Base-by-base conservation (phyloP, 345 rosid genomes). In the Moricandia arvensis region DNA sequence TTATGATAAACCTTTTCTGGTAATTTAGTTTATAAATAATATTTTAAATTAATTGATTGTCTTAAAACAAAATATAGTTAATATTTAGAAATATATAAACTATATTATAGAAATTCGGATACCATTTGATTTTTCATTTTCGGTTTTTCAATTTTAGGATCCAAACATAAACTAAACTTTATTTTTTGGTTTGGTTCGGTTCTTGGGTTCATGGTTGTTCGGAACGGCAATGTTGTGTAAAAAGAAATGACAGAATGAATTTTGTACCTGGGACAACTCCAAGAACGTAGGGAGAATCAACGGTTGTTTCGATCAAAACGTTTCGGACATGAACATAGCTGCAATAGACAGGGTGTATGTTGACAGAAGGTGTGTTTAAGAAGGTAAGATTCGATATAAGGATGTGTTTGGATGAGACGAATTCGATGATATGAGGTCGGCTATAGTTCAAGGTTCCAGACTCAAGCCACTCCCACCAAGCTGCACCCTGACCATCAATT, bases 401-500 rank as follows among this genome's bases (percentile, higher is more conserved):
- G n/a, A 94, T 67, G 49, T 75, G 0, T 10, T 87, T 86, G 3
- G 95, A 90, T 4, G 82, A 81, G 45, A 81, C 69, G 43, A 94
- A 87, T 79, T 94, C 98, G 9, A 94, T 85, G 1, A 94, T 87
- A 79, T 91, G 93, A 49, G 98, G 98, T 51, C 97, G 90, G 75
- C 89, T 94, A 65, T 89, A 85, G 80, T 94, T 94, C 73, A 94
- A 82, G 24, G 89, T 69, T 63, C 82, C 87, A 4, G 85, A 80
- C 51, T 70, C 72, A 72, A 84, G 86, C 93, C 86, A 89, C 29
- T 90, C 86, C 98, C 97, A 94, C 98, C 92, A 94, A 15, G 84
- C 80, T 0, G 87, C 84, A 69, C 98, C 98, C 66, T 94, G 97
- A n/a, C 97, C 98, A 43, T 94, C 96, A n/a, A 89, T 83, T 38